Evolutionary conservation across 2,329 filamentous ascomycete genomes (phyloP).

Genomic region (Neonectria magnoliae): DNA sequence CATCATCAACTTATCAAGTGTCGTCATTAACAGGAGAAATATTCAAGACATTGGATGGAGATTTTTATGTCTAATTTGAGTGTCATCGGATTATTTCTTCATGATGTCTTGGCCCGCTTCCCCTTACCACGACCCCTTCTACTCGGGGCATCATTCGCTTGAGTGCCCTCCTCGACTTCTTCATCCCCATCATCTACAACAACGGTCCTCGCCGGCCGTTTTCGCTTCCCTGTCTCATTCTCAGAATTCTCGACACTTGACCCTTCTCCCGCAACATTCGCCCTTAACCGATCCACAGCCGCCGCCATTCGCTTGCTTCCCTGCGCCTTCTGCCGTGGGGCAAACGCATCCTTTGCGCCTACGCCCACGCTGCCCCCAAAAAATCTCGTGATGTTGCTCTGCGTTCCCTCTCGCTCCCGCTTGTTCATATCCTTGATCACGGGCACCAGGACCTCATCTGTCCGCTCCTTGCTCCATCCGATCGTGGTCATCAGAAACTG

Average conservation of each 20-base stretch:
- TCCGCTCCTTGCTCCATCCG: slow-evolving; percentile 90
- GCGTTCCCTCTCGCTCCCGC: slow-evolving; percentile 87
- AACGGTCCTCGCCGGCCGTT: slow-evolving; percentile 32
- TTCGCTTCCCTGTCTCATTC: slow-evolving; percentile 38
- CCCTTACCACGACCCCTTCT: slow-evolving; percentile 23
- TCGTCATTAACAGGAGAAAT: neutral
- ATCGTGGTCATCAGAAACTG: slow-evolving; percentile 90
- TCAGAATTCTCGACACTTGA: neutral
- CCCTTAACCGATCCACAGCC: slow-evolving; percentile 74
- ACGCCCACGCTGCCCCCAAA: slow-evolving; percentile 80
- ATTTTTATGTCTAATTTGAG: neutral
- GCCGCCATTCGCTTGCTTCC: slow-evolving; percentile 80
- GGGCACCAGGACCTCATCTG: slow-evolving; percentile 94
- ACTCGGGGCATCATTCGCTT: slow-evolving; percentile 17
- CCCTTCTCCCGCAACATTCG: slow-evolving; percentile 41
- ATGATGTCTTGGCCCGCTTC: slow-evolving; percentile 36
- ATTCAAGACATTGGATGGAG: neutral
- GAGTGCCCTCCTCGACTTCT: slow-evolving; percentile 27
- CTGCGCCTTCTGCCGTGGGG: slow-evolving; percentile 71
- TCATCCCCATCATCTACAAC: slow-evolving; percentile 30
- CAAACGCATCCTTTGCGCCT: slow-evolving; percentile 74
- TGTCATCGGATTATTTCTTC: neutral
- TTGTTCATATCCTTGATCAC: slow-evolving; percentile 97
- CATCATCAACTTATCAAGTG: neutral
- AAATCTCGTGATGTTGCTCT: slow-evolving; percentile 94